Conservation (phyloP, 768 basidiomycete species). For the Leccinum variicolor region DNA sequence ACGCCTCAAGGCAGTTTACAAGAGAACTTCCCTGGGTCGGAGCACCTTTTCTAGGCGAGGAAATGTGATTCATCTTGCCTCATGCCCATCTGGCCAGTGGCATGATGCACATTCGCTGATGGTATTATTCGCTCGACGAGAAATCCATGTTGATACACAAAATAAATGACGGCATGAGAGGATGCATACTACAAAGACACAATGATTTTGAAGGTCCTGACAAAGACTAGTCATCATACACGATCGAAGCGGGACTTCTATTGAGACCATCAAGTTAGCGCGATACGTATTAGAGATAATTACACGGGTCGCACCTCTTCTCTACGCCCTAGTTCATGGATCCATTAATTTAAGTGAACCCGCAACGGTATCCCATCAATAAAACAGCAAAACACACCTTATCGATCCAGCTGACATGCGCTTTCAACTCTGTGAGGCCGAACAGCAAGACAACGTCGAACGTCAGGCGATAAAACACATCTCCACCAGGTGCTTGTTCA, state of each 20-base stretch:
- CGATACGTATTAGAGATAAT: not conserved
- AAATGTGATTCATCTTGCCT: not conserved
- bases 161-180: not conserved
- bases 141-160: not conserved
- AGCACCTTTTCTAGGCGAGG: too few relatives aligned
- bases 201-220: not conserved
- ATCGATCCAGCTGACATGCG: conserved; percentile 42
- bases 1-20: too few relatives aligned
- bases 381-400: conserved; percentile 3
- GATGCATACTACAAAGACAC: not conserved
- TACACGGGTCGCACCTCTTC: conserved; percentile 5
- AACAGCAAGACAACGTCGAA: conserved; percentile 38
- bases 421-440: conserved; percentile 44
- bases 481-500: not conserved
- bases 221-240: conserved; percentile 14
- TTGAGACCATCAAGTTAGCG: not conserved
- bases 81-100: not conserved
- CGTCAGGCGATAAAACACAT: conserved; percentile 12
- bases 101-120: not conserved
- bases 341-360: not conserved
- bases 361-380: too few relatives aligned
- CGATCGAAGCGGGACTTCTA: conserved; percentile 22
- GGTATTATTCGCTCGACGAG: not conserved
- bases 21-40: too few relatives aligned
- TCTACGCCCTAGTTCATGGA: conserved; percentile 11